Evolutionary conservation across 208 protist genomes (phyloP).

Genomic region (Leishmania lainsoni): DNA sequence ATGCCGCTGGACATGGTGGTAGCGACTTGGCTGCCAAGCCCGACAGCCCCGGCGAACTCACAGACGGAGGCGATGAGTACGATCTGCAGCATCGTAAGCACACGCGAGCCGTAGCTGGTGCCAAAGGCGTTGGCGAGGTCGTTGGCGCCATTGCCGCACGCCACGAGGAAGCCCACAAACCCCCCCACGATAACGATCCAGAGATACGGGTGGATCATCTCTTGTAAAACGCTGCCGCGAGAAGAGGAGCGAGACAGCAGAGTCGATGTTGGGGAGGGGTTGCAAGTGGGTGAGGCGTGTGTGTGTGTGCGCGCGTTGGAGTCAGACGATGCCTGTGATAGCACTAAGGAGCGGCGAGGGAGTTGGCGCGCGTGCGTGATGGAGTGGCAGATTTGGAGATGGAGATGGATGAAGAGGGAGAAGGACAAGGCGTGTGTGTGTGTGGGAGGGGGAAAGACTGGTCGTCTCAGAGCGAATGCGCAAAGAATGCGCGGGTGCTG

Average conservation of each 20-base stretch:
- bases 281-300: not conserved
- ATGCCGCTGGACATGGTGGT: constrained; percentile 70
- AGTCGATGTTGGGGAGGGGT: not conserved
- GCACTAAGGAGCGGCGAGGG: not conserved
- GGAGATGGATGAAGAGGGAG: not conserved
- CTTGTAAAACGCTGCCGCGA: not conserved
- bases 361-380: not conserved
- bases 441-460: not conserved
- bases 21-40: constrained; percentile 62
- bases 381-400: not conserved
- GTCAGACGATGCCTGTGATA: not conserved
- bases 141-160: constrained; percentile 81
- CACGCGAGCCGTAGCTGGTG: constrained; percentile 72
- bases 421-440: not conserved
- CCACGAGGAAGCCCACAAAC: constrained; percentile 73
- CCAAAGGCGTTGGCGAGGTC: constrained; percentile 91
- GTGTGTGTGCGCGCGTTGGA: not conserved
- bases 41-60: constrained; percentile 73
- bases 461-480: not conserved
- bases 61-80: constrained; percentile 71
- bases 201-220: constrained; percentile 58
- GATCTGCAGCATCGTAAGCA: constrained; percentile 72
- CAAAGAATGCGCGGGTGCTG: not conserved
- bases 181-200: constrained; percentile 77
- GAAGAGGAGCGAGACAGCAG: constrained; percentile 3